phyloP scores from a whole-genome alignment of 306 rosid genomes.

The Fragaria iinumae region DNA sequence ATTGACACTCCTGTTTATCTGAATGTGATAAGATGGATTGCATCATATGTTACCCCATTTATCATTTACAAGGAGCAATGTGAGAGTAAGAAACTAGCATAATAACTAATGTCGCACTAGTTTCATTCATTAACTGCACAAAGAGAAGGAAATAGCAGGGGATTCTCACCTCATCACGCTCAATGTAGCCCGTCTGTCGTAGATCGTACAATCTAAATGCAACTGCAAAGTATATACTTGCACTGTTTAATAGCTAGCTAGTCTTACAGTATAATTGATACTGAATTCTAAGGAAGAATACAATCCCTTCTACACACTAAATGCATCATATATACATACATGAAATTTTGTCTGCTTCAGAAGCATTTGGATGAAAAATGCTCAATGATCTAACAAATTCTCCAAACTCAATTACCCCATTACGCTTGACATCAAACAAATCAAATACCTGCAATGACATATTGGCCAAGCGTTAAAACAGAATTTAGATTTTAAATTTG shows the following conservation, averaged over 20 bases:
- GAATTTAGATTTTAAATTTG: background rate
- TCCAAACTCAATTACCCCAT: conserved; percentile 69
- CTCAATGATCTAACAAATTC: conserved; percentile 80
- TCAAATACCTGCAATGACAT: conserved; percentile 56
- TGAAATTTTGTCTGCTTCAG: conserved; percentile 52
- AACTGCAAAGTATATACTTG: conserved; percentile 40
- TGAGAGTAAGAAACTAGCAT: background rate
- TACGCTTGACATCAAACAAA: conserved; percentile 62
- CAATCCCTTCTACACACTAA: background rate
- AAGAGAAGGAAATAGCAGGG: background rate
- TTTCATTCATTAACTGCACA: background rate
- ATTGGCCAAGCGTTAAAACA: background rate
- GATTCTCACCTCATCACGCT: conserved; percentile 44
- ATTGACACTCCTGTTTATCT: background rate
- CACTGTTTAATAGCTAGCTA: conserved; percentile 1
- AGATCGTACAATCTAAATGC: conserved; percentile 76
- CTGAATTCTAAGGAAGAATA: background rate
- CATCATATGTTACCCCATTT: background rate
- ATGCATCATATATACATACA: conserved; percentile 37
- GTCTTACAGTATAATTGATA: background rate
- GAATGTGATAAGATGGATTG: background rate
- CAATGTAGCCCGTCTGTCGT: conserved; percentile 59
- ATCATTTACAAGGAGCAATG: background rate
- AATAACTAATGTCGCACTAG: background rate
- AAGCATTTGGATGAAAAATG: conserved; percentile 66